Base-by-base conservation (phyloP, 345 rosid species). In the Boechera retrofracta region DNA sequence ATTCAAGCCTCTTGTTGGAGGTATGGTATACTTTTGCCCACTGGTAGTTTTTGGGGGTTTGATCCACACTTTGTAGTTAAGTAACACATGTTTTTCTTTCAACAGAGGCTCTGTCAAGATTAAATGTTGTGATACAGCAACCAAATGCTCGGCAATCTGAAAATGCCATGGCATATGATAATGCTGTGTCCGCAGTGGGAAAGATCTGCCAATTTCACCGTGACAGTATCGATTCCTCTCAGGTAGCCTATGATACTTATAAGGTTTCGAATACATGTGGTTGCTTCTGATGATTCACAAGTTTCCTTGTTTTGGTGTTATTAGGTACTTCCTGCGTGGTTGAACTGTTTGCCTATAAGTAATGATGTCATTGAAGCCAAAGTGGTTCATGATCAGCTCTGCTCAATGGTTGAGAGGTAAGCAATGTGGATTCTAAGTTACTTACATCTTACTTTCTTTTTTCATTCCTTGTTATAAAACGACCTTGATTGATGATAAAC, bases 121-220 rank as follows among this genome's bases (percentile, higher is more conserved):
- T 96, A 75, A 93, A 91, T 83, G 85, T 89, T 80, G 98, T 96
- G 81, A 82, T 96, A 65, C 81, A 85, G 67, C 88, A 87, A 72
- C 94, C 98, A 53, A 89, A 84, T 77, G 94, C 99, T 21, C 78
- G 84, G 83, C 89, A 87, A 67, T 56, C 98, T 52, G 99, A 93
- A 79, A 89, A 93, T 77, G 75, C 91, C 48, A 93, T 93, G 99
- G 99, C 95, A 70, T 91, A 93, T 86, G 99, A 96, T 79, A 96
- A 96, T 87, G 99, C 99, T 77, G 99, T 96, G 73, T 96, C 99
- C 24, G 96, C 99, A 58, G 86, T 96, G 62, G 99, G 99, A 80
- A 96, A 96, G 85, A 91, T 93, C 77, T 93, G 97, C 77, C 92
- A 87, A 73, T 91, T 84, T 77, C 94, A 93, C 82, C 96, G 98